Evolutionary conservation across 345 rosid genomes (phyloP).

Genomic region (Angophora floribunda): DNA sequence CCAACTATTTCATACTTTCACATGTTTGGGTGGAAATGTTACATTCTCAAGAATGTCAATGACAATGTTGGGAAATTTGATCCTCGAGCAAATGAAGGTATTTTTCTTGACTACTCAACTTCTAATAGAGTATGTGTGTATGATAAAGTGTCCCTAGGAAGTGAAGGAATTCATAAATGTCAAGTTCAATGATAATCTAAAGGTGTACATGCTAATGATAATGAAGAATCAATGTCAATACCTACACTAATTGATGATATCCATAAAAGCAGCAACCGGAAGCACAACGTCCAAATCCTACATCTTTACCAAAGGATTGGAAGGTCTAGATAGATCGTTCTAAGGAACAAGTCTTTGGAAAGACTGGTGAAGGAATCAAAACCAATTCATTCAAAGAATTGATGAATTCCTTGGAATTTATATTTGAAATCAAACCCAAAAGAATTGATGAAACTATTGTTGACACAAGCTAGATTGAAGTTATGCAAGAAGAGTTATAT

Average conservation of each 20-base stretch:
- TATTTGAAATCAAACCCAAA: neutral
- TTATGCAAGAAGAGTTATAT: neutral
- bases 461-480: neutral
- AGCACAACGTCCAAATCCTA: neutral
- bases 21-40: neutral
- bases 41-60: neutral
- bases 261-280: neutral
- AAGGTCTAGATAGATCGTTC: neutral
- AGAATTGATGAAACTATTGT: neutral
- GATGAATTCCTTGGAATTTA: no score
- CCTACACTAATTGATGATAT: neutral
- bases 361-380: neutral
- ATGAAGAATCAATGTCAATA: neutral
- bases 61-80: no score
- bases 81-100: neutral
- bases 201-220: neutral
- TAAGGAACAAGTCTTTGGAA: neutral
- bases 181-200: neutral
- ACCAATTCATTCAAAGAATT: neutral
- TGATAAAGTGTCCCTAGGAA: neutral
- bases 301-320: neutral
- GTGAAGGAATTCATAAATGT: no score
- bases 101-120: neutral
- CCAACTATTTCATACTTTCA: neutral
- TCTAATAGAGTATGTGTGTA: no score